Percentiles rank a stretch among this genome's conserved stretches.
phyloP scores from a whole-genome alignment of 2,329 filamentous ascomycete species.

The Alternaria conjuncta region DNA sequence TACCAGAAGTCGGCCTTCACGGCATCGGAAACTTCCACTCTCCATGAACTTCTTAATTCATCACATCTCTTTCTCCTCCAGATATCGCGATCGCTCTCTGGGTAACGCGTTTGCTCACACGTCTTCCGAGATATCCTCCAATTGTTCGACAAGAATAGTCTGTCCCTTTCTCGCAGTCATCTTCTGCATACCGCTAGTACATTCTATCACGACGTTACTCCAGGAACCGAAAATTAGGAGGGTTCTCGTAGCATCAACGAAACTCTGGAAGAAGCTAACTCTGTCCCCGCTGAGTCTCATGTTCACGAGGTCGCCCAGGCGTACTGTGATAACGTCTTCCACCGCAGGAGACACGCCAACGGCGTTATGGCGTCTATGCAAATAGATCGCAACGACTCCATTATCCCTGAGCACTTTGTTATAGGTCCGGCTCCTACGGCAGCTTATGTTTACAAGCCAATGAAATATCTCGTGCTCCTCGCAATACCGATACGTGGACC shows the following conservation, averaged over 20 bases:
- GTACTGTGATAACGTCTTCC: background rate
- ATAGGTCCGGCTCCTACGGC: background rate
- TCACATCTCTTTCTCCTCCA: background rate
- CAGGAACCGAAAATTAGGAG: background rate
- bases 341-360: background rate
- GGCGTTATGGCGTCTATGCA: background rate
- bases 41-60: background rate
- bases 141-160: background rate
- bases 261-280: background rate
- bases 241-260: background rate
- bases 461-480: background rate
- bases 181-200: background rate
- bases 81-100: background rate
- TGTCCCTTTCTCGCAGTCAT: background rate
- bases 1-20: background rate
- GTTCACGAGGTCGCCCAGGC: background rate
- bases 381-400: background rate
- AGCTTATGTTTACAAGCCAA: background rate
- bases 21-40: background rate
- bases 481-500: background rate
- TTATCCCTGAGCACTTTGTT: background rate
- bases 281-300: background rate
- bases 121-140: background rate
- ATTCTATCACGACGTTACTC: background rate
- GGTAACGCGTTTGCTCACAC: background rate